Percentiles rank a stretch among this genome's conserved stretches.
phyloP scores from a whole-genome alignment of 2,329 filamentous ascomycete genomes.

The Ophiostoma sp. region DNA sequence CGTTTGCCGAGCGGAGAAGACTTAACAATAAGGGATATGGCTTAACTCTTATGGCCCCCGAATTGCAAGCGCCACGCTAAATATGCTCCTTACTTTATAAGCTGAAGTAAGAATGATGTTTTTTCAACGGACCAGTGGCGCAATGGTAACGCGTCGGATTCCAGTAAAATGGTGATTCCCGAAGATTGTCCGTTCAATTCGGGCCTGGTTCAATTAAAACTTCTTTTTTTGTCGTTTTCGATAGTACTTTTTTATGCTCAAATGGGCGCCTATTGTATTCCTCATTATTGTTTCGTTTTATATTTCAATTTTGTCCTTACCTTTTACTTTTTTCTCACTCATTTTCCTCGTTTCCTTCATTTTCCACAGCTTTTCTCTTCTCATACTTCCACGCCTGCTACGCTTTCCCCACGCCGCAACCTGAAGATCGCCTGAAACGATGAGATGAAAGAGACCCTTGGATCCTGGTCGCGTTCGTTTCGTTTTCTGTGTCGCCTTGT shows the following conservation, averaged over 20 bases:
- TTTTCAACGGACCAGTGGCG: too few relatives aligned
- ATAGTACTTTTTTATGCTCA: background rate
- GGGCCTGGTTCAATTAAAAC: constrained; percentile 22
- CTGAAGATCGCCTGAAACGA: background rate
- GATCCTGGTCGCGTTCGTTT: background rate
- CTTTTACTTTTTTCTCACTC: background rate
- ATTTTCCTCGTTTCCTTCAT: background rate
- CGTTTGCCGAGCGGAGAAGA: too few relatives aligned
- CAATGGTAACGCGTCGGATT: too few relatives aligned
- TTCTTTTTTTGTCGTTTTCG: background rate
- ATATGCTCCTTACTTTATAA: too few relatives aligned
- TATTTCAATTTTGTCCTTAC: background rate
- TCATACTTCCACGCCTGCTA: background rate
- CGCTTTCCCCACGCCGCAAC: background rate
- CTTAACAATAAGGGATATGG: too few relatives aligned
- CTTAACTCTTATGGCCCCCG: too few relatives aligned
- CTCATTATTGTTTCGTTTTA: background rate
- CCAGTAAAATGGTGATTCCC: too few relatives aligned
- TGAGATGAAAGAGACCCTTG: background rate
- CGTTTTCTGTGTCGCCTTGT: background rate
- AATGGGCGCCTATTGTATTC: background rate
- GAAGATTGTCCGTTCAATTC: too few relatives aligned
- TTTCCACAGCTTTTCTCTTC: background rate
- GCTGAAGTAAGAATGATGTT: too few relatives aligned
- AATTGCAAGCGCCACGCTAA: too few relatives aligned